A percentile compares a stretch with the other conserved stretches of the same genome.
phyloP scores from a whole-genome alignment of 208 protist genomes.

The Wallacemonas sp. region DNA sequence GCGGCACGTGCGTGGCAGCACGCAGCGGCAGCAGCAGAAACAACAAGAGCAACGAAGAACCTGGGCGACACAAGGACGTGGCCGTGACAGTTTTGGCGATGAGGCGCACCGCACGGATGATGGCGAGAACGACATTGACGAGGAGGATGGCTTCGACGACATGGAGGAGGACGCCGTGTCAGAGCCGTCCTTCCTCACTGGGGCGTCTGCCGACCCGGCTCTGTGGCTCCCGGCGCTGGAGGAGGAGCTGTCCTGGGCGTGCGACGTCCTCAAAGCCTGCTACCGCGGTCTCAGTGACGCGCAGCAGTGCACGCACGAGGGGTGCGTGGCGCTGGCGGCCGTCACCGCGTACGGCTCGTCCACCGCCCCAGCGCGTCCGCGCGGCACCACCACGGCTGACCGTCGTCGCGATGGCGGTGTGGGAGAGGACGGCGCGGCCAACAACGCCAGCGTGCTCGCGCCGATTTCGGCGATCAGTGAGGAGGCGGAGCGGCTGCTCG shows the following conservation, averaged over 20 bases:
- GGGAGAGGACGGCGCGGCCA: no score
- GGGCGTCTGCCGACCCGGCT: neutral
- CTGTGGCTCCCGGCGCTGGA: constrained; percentile 18
- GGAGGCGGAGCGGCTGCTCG: constrained; percentile 39
- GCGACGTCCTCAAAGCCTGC: constrained; percentile 69
- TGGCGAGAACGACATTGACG: neutral
- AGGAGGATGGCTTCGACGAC: neutral
- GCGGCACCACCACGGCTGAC: no score
- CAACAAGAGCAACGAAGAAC: no score
- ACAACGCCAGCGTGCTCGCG: no score
- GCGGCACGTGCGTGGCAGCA: neutral
- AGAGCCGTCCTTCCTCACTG: neutral
- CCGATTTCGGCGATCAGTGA: constrained; percentile 19
- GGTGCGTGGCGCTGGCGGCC: neutral
- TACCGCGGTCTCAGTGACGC: constrained; percentile 37
- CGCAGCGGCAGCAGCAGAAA: neutral
- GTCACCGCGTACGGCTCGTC: no score
- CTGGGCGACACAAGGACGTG: no score
- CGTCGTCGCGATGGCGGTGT: no score
- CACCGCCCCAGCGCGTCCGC: neutral
- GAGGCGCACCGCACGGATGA: neutral
- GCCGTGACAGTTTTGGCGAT: neutral
- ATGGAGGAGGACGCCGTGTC: neutral
- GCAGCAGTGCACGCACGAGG: constrained; percentile 17
- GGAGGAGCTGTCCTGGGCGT: constrained; percentile 51